phyloP scores from a whole-genome alignment of 257 asterid genomes.

The Solanum dulcamara region DNA sequence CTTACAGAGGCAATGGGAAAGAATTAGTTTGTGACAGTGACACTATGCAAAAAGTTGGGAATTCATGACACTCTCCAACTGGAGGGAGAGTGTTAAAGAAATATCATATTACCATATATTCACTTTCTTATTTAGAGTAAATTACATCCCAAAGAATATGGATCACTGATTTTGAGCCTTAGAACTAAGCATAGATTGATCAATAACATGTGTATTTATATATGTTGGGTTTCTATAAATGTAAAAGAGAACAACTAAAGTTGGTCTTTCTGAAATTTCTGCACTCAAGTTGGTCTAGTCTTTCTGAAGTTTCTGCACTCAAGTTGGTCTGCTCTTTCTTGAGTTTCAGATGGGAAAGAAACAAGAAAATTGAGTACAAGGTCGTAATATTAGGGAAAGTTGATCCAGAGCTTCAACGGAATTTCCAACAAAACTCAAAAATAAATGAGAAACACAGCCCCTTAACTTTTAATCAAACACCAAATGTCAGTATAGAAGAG shows the following conservation, averaged over 20 bases:
- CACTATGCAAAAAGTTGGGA: background rate
- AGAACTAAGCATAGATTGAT: background rate
- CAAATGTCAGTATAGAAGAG: background rate
- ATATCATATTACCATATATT: background rate
- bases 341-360: background rate
- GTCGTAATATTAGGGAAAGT: background rate
- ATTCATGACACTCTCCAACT: background rate
- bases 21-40: background rate
- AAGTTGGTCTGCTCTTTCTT: background rate
- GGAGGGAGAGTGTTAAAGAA: background rate
- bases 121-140: background rate
- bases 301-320: background rate
- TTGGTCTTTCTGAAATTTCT: background rate
- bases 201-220: background rate
- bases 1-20: background rate
- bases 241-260: background rate
- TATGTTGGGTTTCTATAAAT: background rate
- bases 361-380: background rate
- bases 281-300: background rate
- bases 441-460: background rate
- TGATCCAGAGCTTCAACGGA: background rate
- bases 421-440: background rate
- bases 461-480: background rate
- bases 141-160: background rate
- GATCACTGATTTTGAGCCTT: background rate